Evolutionary conservation across 2,329 filamentous ascomycete species (phyloP).

Genomic region (Claviceps quebecensis): DNA sequence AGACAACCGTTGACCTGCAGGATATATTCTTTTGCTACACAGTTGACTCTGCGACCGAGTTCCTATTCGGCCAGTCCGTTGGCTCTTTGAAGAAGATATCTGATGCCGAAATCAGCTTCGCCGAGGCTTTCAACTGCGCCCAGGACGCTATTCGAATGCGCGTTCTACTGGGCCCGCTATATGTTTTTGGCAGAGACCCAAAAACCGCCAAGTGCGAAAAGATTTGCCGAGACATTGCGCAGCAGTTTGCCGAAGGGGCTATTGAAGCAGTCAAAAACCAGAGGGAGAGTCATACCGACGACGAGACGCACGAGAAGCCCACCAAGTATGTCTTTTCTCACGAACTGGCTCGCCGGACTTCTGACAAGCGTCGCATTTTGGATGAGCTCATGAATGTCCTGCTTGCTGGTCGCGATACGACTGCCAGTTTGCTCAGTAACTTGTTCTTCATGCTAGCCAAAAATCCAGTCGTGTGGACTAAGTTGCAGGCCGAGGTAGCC

Average conservation of each 20-base stretch:
- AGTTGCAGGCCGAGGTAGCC: not conserved
- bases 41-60: slow-evolving; percentile 34
- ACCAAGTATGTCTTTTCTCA: slow-evolving; percentile 19
- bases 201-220: slow-evolving; percentile 50
- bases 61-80: slow-evolving; percentile 47
- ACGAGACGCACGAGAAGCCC: slow-evolving; percentile 3
- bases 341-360: slow-evolving; percentile 19
- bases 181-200: slow-evolving; percentile 43
- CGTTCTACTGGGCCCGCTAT: slow-evolving; percentile 30
- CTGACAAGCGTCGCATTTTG: slow-evolving; percentile 13
- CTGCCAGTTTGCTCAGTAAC: slow-evolving; percentile 35
- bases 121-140: slow-evolving; percentile 8
- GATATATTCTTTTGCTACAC: slow-evolving; percentile 34
- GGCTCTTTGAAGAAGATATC: slow-evolving; percentile 14
- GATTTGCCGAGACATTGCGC: slow-evolving; percentile 1
- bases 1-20: slow-evolving; percentile 26
- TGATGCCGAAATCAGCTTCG: slow-evolving; percentile 12
- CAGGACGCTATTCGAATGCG: slow-evolving; percentile 15
- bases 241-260: slow-evolving; percentile 50
- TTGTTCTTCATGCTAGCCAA: slow-evolving; percentile 28
- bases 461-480: not conserved
- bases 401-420: slow-evolving; percentile 43
- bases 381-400: slow-evolving; percentile 22
- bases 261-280: slow-evolving; percentile 34
- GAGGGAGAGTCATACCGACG: slow-evolving; percentile 16